Evolutionary conservation across 306 rosid genomes (phyloP).

Genomic region (Canavalia ensiformis): DNA sequence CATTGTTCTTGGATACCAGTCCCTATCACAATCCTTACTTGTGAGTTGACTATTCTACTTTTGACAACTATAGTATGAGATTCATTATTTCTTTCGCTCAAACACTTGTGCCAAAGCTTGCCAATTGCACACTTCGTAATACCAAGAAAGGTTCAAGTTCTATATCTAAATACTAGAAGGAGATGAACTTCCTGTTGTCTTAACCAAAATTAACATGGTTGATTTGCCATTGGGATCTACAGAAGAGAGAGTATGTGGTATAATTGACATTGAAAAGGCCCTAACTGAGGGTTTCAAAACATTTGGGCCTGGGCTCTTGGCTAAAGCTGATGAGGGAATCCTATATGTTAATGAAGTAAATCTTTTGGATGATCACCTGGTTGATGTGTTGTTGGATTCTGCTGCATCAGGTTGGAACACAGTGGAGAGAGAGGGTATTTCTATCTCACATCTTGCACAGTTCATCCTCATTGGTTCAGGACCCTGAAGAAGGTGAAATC

Average conservation of each 20-base stretch:
- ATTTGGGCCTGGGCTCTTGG: conserved; percentile 86
- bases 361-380: conserved; percentile 89
- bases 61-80: too few relatives aligned
- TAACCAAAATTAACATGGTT: conserved; percentile 88
- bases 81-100: too few relatives aligned
- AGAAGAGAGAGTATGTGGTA: conserved; percentile 90
- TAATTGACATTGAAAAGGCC: conserved; percentile 91
- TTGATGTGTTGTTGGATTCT: conserved; percentile 87
- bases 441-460: conserved; percentile 87
- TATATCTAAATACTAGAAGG: conserved; percentile 54
- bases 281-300: conserved; percentile 89
- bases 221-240: conserved; percentile 93
- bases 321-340: conserved; percentile 90
- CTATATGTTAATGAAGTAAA: conserved; percentile 90
- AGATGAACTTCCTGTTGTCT: conserved; percentile 64
- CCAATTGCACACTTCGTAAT: too few relatives aligned
- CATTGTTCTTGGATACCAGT: too few relatives aligned
- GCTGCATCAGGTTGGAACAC: conserved; percentile 98
- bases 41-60: too few relatives aligned
- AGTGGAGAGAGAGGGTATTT: conserved; percentile 92
- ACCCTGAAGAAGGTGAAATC: conserved; percentile 95
- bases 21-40: too few relatives aligned
- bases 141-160: too few relatives aligned
- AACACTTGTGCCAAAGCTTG: too few relatives aligned
- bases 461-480: conserved; percentile 92